Percentiles rank a stretch among this genome's conserved stretches.
phyloP scores from a whole-genome alignment of 768 basidiomycete genomes.

The Tylopilus rubrobrunneus region DNA sequence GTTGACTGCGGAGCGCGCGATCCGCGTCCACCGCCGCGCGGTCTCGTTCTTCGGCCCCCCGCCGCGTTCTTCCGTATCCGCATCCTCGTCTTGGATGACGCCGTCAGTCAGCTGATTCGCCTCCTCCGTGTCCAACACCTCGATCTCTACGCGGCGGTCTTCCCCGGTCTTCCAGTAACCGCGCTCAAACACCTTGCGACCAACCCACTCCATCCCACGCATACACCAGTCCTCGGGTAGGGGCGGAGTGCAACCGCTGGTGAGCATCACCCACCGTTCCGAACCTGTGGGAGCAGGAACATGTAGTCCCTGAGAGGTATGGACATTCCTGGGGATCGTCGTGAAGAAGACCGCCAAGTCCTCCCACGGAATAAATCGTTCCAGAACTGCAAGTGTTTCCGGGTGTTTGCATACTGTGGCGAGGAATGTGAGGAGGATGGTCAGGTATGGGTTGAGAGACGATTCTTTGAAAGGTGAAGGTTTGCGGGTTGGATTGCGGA shows the following conservation, averaged over 20 bases:
- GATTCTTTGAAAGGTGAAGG: conserved; percentile 52
- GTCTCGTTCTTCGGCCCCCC: conserved; percentile 34
- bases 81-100: conserved; percentile 78
- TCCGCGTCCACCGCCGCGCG: conserved; percentile 67
- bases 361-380: conserved; percentile 82
- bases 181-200: conserved; percentile 83
- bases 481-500: conserved; percentile 60
- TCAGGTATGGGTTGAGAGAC: conserved; percentile 81
- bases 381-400: conserved; percentile 57
- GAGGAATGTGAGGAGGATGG: conserved; percentile 85
- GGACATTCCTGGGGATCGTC: conserved; percentile 50
- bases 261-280: conserved; percentile 64
- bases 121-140: conserved; percentile 68
- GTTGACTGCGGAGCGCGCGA: conserved; percentile 65
- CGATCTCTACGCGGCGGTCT: conserved; percentile 66
- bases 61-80: conserved; percentile 45
- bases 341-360: conserved; percentile 65
- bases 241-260: conserved; percentile 63
- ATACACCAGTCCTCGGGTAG: conserved; percentile 94
- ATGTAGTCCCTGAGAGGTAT: conserved; percentile 43
- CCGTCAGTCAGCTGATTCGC: conserved; percentile 63
- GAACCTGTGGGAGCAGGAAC: conserved; percentile 30
- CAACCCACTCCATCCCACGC: conserved; percentile 96
- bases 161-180: conserved; percentile 91
- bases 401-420: conserved; percentile 67